These are phyloP conservation scores for Dendrobium officinale DNA, from an alignment of 106 monocot species.

Conservation along the genomic window DNA sequence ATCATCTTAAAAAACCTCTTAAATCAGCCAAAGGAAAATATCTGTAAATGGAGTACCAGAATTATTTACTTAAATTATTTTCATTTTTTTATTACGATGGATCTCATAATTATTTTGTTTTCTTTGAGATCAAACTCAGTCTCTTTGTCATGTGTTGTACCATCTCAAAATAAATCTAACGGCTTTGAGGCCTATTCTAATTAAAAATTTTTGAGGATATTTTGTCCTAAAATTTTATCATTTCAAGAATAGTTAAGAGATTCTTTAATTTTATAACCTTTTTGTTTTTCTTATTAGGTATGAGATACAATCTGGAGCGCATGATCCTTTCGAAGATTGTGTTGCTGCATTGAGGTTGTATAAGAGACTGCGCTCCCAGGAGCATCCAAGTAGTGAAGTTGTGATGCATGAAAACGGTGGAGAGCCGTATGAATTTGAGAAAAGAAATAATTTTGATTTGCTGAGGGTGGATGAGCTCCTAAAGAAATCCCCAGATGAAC, in stretches of 20 bases:
- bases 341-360: conserved; percentile 18
- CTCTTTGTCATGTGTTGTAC: too few species aligned
- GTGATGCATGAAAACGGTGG: background rate
- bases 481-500: conserved; percentile 14
- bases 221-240: too few species aligned
- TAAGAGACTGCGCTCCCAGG: conserved; percentile 5
- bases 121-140: too few species aligned
- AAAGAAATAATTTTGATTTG: background rate
- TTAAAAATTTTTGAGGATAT: too few species aligned
- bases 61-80: background rate
- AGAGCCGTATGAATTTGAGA: background rate
- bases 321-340: conserved; percentile 17
- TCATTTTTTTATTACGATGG: too few species aligned
- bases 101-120: too few species aligned
- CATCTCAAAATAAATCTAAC: background rate
- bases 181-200: too few species aligned
- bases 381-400: conserved; percentile 2
- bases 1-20: background rate
- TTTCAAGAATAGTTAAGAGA: too few species aligned
- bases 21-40: background rate
- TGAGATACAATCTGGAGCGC: conserved; percentile 18
- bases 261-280: too few species aligned
- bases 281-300: conserved; percentile 2
- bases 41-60: background rate
- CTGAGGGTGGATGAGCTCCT: conserved; percentile 5